Conservation (phyloP, 208 protist species). For the Trypanosoma avium region DNA sequence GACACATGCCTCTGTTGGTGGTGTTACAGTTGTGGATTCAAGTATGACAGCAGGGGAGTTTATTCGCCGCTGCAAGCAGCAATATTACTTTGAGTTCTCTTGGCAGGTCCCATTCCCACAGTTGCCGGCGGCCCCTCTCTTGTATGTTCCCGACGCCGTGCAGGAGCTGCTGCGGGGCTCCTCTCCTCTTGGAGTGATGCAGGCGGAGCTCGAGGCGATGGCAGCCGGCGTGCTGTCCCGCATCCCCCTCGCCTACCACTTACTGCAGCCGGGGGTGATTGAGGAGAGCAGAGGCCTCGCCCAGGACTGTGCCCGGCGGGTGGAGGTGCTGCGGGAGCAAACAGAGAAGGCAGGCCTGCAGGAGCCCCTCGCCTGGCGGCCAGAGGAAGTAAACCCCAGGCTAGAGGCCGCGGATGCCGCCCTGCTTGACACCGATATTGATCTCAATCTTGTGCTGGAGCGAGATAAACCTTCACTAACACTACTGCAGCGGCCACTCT, state of each 20-base stretch:
- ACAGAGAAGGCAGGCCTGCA: conserved; percentile 27
- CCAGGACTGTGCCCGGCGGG: conserved; percentile 24
- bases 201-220: conserved; percentile 83
- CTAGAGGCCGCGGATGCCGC: conserved; percentile 57
- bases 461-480: conserved; percentile 69
- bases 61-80: conserved; percentile 53
- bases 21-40: conserved; percentile 16
- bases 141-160: conserved; percentile 65
- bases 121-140: conserved; percentile 48
- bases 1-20: conserved; percentile 13
- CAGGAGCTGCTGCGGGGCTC: conserved; percentile 40
- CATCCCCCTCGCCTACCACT: conserved; percentile 73
- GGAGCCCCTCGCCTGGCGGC: conserved; percentile 31
- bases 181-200: conserved; percentile 60
- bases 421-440: conserved; percentile 71
- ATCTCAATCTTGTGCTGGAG: conserved; percentile 48
- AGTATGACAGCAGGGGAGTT: conserved; percentile 34
- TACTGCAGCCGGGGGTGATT: conserved; percentile 42
- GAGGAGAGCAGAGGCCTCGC: conserved; percentile 32
- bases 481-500: conserved; percentile 75
- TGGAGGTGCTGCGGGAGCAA: conserved; percentile 34
- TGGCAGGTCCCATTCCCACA: conserved; percentile 67
- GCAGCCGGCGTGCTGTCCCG: conserved; percentile 54
- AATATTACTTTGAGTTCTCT: conserved; percentile 66
- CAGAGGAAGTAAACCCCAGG: conserved; percentile 31